Evolutionary conservation across 179 eudicot genomes (phyloP).

Genomic region (Beta lomatogona): DNA sequence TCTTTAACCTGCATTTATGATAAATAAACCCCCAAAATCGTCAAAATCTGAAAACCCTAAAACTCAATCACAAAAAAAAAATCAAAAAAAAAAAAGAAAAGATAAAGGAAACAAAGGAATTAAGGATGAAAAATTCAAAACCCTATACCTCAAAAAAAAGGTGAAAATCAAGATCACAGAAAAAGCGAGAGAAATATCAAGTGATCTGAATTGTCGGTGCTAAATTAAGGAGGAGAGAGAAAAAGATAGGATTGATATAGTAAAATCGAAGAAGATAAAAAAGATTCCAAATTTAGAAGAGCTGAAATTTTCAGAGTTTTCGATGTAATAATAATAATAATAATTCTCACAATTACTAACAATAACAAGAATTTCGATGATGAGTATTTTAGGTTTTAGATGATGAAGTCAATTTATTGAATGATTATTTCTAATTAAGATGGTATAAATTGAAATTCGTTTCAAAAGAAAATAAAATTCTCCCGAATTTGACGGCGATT

Average conservation of each 20-base stretch:
- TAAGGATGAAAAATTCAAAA: background rate
- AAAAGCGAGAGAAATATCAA: conserved; percentile 2
- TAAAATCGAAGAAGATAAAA: conserved; percentile 1
- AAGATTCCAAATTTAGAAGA: background rate
- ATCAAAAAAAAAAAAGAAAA: background rate
- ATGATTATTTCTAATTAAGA: background rate
- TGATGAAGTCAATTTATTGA: background rate
- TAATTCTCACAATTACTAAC: no score
- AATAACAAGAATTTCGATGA: background rate
- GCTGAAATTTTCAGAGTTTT: conserved; percentile 19
- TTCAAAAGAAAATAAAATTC: background rate
- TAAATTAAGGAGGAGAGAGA: conserved; percentile 15
- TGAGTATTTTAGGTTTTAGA: background rate
- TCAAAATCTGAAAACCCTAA: conserved; percentile 7
- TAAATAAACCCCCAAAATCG: conserved; percentile 12
- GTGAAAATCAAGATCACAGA: background rate
- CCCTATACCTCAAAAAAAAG: conserved; percentile 18
- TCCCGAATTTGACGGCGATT: conserved; percentile 36
- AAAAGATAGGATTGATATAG: background rate
- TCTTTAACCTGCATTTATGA: conserved; percentile 22
- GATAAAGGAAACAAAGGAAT: background rate
- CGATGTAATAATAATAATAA: no score
- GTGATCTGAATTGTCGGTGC: conserved; percentile 32
- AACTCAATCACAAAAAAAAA: background rate
- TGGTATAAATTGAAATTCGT: background rate